Percentiles rank a stretch among this genome's conserved stretches.
phyloP scores from a whole-genome alignment of 768 basidiomycete species.

The Hypsizygus marmoreus region DNA sequence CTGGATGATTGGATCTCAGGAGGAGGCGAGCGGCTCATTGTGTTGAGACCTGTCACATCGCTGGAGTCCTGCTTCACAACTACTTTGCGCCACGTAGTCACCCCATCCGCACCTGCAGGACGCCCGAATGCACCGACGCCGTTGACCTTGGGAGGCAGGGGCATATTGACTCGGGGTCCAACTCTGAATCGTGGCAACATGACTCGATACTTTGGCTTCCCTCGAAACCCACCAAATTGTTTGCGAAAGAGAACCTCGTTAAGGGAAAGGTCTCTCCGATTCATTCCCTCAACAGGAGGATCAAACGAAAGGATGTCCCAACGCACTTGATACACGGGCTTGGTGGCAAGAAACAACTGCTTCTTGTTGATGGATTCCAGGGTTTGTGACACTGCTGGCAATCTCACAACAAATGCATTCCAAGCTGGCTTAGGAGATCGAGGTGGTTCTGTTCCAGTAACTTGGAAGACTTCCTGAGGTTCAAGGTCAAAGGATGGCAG shows the following conservation, averaged over 20 bases:
- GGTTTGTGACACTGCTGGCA: slow-evolving; percentile 46
- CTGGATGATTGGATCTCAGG: slow-evolving; percentile 46
- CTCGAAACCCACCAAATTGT: slow-evolving; percentile 35
- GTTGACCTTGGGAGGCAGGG: slow-evolving; percentile 22
- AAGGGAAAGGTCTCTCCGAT: slow-evolving; percentile 56
- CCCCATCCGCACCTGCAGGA: slow-evolving; percentile 40
- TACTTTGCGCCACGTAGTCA: slow-evolving; percentile 48
- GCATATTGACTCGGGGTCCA: slow-evolving; percentile 32
- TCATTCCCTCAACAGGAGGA: slow-evolving; percentile 71
- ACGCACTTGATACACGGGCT: slow-evolving; percentile 41
- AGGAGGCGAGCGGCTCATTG: slow-evolving; percentile 68
- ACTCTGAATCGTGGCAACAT: slow-evolving; percentile 37
- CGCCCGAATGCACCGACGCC: slow-evolving; percentile 43
- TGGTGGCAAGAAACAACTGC: slow-evolving; percentile 48
- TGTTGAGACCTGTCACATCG: slow-evolving; percentile 40
- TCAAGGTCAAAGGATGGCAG: slow-evolving; percentile 37
- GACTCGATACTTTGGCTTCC: slow-evolving; percentile 43
- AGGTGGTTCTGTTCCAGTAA: slow-evolving; percentile 51
- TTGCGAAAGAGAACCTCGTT: slow-evolving; percentile 67
- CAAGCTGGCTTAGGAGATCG: slow-evolving; percentile 44
- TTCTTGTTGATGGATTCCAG: slow-evolving; percentile 48
- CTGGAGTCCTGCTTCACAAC: slow-evolving; percentile 19
- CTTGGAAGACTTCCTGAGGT: slow-evolving; percentile 44
- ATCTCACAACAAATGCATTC: slow-evolving; percentile 41
- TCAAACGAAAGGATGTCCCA: slow-evolving; percentile 73